Base-by-base conservation (phyloP, 169 alveolate species). In the Theileria equi region DNA sequence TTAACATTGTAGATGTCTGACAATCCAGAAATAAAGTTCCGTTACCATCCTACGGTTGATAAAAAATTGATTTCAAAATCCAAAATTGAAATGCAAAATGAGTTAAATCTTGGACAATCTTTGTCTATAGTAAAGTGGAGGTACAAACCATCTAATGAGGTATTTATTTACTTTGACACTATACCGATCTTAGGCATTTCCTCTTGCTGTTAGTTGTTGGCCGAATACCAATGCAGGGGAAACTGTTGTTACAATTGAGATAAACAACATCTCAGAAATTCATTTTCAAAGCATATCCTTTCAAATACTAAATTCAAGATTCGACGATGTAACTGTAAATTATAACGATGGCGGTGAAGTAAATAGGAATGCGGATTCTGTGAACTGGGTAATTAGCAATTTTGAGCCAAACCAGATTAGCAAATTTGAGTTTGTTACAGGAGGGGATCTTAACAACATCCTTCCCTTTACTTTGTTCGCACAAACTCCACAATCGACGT, bases 391-490 rank as follows among this genome's bases (percentile, higher is more conserved):
- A 4, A 31, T 77, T 11, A 62, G 48, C 3, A 47, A 29, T 1
- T 36, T 77, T 16, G 55, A 35, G 41, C 38, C 53, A 31, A 38
- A 43, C 25, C 62, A 77, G 55, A 16, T 70, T 10, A 70, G 68
- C 11, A 69, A 52, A 57, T 19, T 77, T 34, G 86, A 67, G 47
- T 77, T 77, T 44, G 40, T 59, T 21, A 53, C 69, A 55, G 47
- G 63, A 0, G 65, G 66, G 8, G 78, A 77, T 67, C 74, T 77
- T 28, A 48, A 77, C 52, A 50, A 71, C 21, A 59, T 77, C 29
- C 78, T 77, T 11, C 86, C 86, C 5, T 77, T 77, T 57, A 61
- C 81, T 19, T 55, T 77, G 40, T 54, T 50, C 4, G 86, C 86
- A 5, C 52, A 32, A 43, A 31, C 54, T 7, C 54, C 61, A 10